Conservation (phyloP, 2,329 filamentous ascomycete genomes). For the Fusarium sp. region DNA sequence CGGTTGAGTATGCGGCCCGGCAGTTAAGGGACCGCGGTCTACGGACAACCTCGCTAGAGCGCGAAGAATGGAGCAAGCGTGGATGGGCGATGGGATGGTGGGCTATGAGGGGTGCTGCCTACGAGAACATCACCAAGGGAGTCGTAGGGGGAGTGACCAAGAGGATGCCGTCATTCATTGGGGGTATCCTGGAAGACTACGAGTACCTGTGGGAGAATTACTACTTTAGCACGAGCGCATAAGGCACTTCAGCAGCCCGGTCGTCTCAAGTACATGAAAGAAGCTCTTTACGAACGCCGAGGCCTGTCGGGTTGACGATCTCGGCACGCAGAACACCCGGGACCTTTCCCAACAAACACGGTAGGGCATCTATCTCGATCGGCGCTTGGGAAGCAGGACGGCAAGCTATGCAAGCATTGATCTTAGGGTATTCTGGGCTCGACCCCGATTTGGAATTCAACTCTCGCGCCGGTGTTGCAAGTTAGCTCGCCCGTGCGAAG, state of each 20-base stretch:
- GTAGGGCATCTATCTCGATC: constrained; percentile 19
- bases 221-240: constrained; percentile 80
- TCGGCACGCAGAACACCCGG: constrained; percentile 23
- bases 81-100: constrained; percentile 96
- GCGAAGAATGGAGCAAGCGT: constrained; percentile 89
- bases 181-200: constrained; percentile 93
- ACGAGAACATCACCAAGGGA: constrained; percentile 89
- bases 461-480: constrained; percentile 31
- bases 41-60: constrained; percentile 88
- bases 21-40: constrained; percentile 83
- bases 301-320: constrained; percentile 19
- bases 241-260: constrained; percentile 9
- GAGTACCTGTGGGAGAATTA: constrained; percentile 99
- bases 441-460: constrained; percentile 30
- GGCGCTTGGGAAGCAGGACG: constrained; percentile 15
- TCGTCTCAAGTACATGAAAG: constrained; percentile 26
- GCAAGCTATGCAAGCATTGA: constrained; percentile 17
- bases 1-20: constrained; percentile 89
- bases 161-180: constrained; percentile 84
- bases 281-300: constrained; percentile 6
- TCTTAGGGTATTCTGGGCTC: constrained; percentile 1
- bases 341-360: constrained; percentile 14
- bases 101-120: constrained; percentile 96
- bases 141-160: constrained; percentile 81
- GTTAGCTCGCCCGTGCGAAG: constrained; percentile 26